Evolutionary conservation across 2,329 filamentous ascomycete genomes (phyloP), one percentile per base, ranked within the genome.

Genomic region (Venturia asperata): DNA sequence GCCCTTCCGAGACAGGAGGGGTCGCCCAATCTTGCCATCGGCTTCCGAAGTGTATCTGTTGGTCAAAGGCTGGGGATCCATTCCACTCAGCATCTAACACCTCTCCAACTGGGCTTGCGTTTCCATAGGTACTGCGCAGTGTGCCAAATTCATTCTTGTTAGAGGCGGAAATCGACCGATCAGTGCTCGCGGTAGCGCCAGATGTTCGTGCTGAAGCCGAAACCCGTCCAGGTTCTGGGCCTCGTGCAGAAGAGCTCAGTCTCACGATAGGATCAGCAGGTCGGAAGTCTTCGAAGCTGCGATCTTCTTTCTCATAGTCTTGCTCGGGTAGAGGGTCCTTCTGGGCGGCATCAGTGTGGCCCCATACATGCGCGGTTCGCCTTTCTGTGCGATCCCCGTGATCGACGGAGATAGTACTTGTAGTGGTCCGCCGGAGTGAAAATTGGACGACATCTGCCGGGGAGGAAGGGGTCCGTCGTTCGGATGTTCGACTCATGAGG

Each of bases 271-370:
- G 52, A 24, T 58, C 52, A 37, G 52, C 52, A 10, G 52, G 52
- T 37, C 52, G 52, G 30, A 58, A 58, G 52, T 58, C 52, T 17
- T 58, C 52, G 10, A 58, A 58, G 24, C 52, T 58, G 27, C 19
- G 15, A 24, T 39, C 52, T n/a, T 39, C 52, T n/a, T 19, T 58
- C 52, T 58, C 52, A n/a, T 58, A 27, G 21, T n/a, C 30, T 37
- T 7, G 27, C 37, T 58, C 15, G 2, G 52, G 52, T 7, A 19
- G n/a, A 19, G 15, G 30, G 15, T 34, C 27, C 13, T 17, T 10
- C 9, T 7, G 27, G 5, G 37, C n/a, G 17, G 5, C 17, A 17
- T 58, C 52, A 34, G 7, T 37, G 52, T 21, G 52, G 10, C 10
- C 9, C 52, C 52, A 58, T 34, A 58, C 11, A 58, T 58, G 30